Evolutionary conservation across 148 eudicot species (phyloP).

Genomic region (Dianthus caryophyllus): DNA sequence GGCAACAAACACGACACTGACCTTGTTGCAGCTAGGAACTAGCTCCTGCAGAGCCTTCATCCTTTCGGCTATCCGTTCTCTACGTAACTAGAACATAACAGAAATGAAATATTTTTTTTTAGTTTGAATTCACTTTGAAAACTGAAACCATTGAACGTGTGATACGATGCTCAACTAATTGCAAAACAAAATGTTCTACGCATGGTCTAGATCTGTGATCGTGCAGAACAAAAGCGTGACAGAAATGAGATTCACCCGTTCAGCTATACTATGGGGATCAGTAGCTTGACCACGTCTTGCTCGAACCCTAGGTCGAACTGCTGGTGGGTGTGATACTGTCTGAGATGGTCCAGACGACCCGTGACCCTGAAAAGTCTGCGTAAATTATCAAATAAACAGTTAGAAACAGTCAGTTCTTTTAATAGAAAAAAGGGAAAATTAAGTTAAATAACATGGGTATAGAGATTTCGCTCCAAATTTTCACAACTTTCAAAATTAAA

Average conservation of each 20-base stretch:
- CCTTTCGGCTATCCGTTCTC: slow-evolving; percentile 55
- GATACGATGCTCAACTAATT: not conserved
- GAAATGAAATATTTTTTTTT: not conserved
- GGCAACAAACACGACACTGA: slow-evolving; percentile 9
- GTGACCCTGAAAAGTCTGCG: slow-evolving; percentile 41
- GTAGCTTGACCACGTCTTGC: slow-evolving; percentile 58
- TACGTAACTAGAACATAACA: slow-evolving; percentile 32
- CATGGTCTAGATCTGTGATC: not conserved
- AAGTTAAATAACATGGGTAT: not conserved
- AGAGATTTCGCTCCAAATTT: not conserved
- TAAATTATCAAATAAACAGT: not conserved
- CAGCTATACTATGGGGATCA: slow-evolving; percentile 53
- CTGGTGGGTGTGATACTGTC: slow-evolving; percentile 35
- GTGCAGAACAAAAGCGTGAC: not conserved
- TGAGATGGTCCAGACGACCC: slow-evolving; percentile 28
- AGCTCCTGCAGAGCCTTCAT: slow-evolving; percentile 51
- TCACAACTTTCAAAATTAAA: not conserved
- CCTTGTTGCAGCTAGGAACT: slow-evolving; percentile 53
- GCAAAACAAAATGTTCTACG: not conserved
- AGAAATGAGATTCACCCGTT: slow-evolving; percentile 31
- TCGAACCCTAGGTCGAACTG: slow-evolving; percentile 46
- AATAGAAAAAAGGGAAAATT: not conserved
- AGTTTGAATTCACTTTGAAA: not conserved
- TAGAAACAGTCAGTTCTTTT: not conserved
- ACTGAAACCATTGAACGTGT: not conserved